Evolutionary conservation across 352 stramenopile species (phyloP).

Genomic region (Pythium biforme): DNA sequence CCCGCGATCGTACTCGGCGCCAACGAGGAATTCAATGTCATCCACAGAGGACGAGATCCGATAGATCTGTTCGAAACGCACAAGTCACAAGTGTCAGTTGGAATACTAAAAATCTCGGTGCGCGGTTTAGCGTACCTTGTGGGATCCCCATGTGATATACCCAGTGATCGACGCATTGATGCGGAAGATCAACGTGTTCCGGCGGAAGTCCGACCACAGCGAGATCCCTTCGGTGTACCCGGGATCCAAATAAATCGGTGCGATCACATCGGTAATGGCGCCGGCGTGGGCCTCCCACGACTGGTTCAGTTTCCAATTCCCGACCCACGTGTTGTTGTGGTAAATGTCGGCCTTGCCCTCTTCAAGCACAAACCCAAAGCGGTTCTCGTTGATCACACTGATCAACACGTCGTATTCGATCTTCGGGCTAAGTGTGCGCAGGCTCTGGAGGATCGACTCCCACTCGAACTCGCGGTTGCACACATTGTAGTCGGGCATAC

Average conservation of each 20-base stretch:
- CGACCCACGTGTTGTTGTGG: conserved; percentile 69
- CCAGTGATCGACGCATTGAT: conserved; percentile 81
- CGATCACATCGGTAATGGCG: conserved; percentile 77
- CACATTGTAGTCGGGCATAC: conserved; percentile 86
- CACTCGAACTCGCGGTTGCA: conserved; percentile 89
- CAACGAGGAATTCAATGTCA: conserved; percentile 84
- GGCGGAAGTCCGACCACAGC: conserved; percentile 71
- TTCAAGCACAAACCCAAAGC: conserved; percentile 81
- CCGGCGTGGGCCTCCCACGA: conserved; percentile 65
- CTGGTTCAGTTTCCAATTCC: conserved; percentile 68
- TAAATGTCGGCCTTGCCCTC: conserved; percentile 79
- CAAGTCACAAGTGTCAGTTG: not conserved
- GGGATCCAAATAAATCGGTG: conserved; percentile 67
- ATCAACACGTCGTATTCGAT: conserved; percentile 86
- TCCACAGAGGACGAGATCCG: conserved; percentile 70
- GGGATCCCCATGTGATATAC: conserved; percentile 75
- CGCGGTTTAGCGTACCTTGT: conserved; percentile 53
- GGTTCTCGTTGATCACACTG: conserved; percentile 88
- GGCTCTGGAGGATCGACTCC: conserved; percentile 81
- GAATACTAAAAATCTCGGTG: not conserved
- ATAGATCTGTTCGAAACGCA: conserved; percentile 53
- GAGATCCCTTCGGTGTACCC: conserved; percentile 59
- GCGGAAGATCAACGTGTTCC: conserved; percentile 72
- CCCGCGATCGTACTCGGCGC: conserved; percentile 80
- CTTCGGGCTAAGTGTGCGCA: conserved; percentile 69